Evolutionary conservation across 1,139 yeast genomes (phyloP).

Genomic region (Pichia kudriavzevii): DNA sequence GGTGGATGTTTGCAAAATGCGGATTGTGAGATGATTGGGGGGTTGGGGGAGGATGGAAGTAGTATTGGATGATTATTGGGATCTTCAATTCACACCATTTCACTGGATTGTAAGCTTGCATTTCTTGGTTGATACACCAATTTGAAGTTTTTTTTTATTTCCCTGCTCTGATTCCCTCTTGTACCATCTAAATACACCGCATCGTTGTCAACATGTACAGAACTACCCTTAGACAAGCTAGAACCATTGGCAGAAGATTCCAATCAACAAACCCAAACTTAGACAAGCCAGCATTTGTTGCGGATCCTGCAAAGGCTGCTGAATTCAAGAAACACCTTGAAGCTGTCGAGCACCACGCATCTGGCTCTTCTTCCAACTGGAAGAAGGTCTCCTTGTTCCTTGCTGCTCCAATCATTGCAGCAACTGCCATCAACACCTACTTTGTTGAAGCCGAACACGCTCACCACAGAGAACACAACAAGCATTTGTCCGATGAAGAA

Average conservation of each 20-base stretch:
- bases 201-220: conserved; percentile 35
- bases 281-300: conserved; percentile 25
- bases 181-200: too few species aligned
- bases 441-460: conserved; percentile 82
- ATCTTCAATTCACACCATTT: too few species aligned
- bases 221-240: conserved; percentile 22
- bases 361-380: conserved; percentile 72
- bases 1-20: too few species aligned
- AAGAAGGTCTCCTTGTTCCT: conserved; percentile 71
- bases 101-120: too few species aligned
- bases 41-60: too few species aligned
- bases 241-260: conserved; percentile 26
- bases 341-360: conserved; percentile 70
- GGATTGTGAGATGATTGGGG: too few species aligned
- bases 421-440: conserved; percentile 74
- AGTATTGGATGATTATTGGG: too few species aligned
- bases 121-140: too few species aligned
- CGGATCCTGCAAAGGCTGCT: conserved; percentile 47
- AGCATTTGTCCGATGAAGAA: conserved; percentile 75
- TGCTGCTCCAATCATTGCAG: conserved; percentile 74
- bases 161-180: too few species aligned
- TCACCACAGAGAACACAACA: conserved; percentile 76
- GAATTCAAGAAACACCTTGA: conserved; percentile 41
- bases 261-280: conserved; percentile 23
- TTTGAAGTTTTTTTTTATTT: too few species aligned